Base-by-base conservation (phyloP, 2,329 filamentous ascomycete genomes). In the Diplodia sapinea region DNA sequence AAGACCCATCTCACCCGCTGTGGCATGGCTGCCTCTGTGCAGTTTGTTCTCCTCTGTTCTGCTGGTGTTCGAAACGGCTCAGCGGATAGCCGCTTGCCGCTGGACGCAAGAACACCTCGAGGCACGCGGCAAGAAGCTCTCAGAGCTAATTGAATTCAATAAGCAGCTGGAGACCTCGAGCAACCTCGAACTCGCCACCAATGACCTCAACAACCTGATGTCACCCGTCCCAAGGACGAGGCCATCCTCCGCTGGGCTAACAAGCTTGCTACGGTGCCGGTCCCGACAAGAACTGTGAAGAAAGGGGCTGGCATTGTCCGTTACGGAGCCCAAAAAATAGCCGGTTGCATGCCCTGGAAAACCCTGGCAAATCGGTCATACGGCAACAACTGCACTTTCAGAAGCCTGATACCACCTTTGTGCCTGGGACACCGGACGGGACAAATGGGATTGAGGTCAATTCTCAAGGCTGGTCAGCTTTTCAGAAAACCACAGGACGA, bases 1-100 rank as follows among this genome's bases (percentile, higher is more conserved):
- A 57, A 49, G 64, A 51, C 36, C 50, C 63, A 55, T 49, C 52
- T 66, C 64, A 56, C 64, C 47, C 40, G 4, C 40, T 38, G 33
- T 65, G 51, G 38, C 38, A 51, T 47, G 49, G 38, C 43, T 40
- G 51, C 63, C 36, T 33, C 51, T 65, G n/a, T 29, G 33, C 61
- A 3, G 26, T 26, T 26, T 26, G 26, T 50, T 66, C 52, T 36
- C 64, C 26, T 49, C 64, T 59, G 51, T 40, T 38, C 31, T 54
- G 29, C 54, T 51, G 59, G 29, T 52, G n/a, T 47, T 63, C 59
- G 59, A 66, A 26, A 26, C 26, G 4, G 26, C 3, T 26, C 26
- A 26, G 1, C 26, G 4, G 26, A 26, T 4, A 26, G 26, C 26
- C 26, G 26, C 26, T 26, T 4, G 26, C 3, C 26, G 26, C 26